Evolutionary conservation across 441 rosid genomes (phyloP).

Genomic region (Croton laevigatus): DNA sequence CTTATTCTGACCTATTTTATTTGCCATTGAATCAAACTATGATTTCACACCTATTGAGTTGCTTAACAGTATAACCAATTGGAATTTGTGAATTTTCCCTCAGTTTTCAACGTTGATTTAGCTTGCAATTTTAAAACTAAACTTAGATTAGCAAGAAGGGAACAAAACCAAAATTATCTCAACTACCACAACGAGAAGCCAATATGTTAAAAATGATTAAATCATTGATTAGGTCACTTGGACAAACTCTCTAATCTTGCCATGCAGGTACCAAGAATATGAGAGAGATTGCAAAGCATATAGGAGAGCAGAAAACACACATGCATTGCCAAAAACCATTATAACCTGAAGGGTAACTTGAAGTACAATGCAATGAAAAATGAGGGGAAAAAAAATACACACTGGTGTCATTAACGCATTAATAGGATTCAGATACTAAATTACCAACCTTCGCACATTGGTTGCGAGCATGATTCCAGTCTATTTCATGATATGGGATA

Average conservation of each 20-base stretch:
- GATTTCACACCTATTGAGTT: neutral
- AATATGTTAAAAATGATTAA: too few species aligned
- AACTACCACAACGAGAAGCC: too few species aligned
- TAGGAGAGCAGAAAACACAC: neutral
- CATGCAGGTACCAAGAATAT: too few species aligned
- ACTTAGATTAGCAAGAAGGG: neutral
- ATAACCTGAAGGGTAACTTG: neutral
- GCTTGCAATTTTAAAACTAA: neutral
- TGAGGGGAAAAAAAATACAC: neutral
- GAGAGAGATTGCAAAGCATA: neutral
- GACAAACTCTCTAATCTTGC: neutral
- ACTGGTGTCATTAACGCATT: neutral
- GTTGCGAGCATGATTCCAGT: conserved; percentile 57
- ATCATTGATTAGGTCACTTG: neutral
- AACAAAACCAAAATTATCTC: neutral
- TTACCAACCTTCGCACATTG: conserved; percentile 64
- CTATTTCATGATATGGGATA: conserved; percentile 48
- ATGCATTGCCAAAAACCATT: neutral
- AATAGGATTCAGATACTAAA: conserved; percentile 8
- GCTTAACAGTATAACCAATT: neutral
- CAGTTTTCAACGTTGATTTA: neutral
- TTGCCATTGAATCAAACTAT: neutral
- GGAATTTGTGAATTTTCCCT: too few species aligned
- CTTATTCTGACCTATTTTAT: too few species aligned
- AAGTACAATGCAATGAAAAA: neutral